Conservation (phyloP, 2,329 filamentous ascomycete species). For the Calonectria leucothoes region DNA sequence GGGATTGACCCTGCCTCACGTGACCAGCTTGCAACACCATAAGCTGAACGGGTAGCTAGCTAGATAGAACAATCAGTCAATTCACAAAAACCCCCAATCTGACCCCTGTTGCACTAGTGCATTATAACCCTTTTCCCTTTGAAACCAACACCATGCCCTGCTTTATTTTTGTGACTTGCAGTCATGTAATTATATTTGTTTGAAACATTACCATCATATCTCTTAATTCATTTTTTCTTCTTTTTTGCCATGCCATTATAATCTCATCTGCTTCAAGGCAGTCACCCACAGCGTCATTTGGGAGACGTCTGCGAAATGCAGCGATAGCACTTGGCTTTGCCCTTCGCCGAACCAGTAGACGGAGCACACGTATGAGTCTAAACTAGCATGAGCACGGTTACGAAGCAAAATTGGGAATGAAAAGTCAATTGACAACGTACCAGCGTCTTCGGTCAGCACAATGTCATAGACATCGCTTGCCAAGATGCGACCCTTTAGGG, state of each 20-base stretch:
- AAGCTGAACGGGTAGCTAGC: too few relatives aligned
- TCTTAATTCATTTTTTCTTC: neutral
- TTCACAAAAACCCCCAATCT: too few relatives aligned
- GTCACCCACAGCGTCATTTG: neutral
- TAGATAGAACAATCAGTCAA: too few relatives aligned
- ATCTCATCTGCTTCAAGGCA: neutral
- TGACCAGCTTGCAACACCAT: too few relatives aligned
- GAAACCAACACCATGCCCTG: neutral
- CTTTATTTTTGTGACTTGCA: neutral
- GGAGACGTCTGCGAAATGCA: neutral
- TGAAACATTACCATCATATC: neutral
- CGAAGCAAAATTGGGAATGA: too few relatives aligned
- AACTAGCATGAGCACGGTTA: neutral
- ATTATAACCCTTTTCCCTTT: too few relatives aligned
- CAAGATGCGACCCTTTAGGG: neutral
- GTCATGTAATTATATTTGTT: neutral
- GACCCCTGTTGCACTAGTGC: too few relatives aligned
- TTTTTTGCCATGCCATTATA: neutral
- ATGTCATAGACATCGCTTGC: neutral
- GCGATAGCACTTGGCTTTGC: neutral
- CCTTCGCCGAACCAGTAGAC: neutral
- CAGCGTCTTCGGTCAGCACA: neutral
- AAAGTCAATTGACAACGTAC: neutral
- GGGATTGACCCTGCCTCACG: too few relatives aligned
- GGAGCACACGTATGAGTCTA: neutral